Evolutionary conservation across 2,329 filamentous ascomycete species (phyloP), one percentile per base, ranked within the genome.

Genomic region (Tympanopsis confertula): DNA sequence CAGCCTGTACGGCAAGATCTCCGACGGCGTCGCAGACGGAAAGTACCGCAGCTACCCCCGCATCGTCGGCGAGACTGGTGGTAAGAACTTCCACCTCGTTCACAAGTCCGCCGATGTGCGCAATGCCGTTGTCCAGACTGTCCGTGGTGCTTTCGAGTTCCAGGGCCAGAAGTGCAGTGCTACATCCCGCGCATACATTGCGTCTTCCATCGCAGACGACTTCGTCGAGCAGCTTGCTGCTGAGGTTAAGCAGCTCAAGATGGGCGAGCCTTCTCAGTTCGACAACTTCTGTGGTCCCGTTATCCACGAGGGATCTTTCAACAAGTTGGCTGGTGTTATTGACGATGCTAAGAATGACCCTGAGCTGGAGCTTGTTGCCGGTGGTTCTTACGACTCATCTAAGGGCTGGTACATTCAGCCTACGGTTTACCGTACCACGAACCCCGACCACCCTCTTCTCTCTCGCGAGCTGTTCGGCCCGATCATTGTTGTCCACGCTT

Each of bases 81-180:
- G 86, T 56, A 94, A 94, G 75, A 94, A 94, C 69, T 94, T 88
- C 69, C 86, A 93, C 59, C 62, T 94, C 38, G 61, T 94, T 20
- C 86, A 94, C 65, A 65, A 69, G 35, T 79, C 77, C 3, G 86
- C 86, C 28, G 82, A 93, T 48, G 62, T 91, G 36, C 65, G 76
- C 42, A 91, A 89, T 52, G 86, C 86, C 10, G 85, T 74, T 22
- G 69, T 84, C 46, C 82, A 93, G 58, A 91, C 85, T 4, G 74
- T 94, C 20, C 83, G 87, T 39, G 86, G 84, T 35, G 86, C 86
- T 2, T 94, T 93, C 52, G 87, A 94, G 59, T 94, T 79, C 66
- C 85, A 91, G 57, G 86, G 86, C 36, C 86, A 94, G 59, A 94
- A 94, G 62, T 94, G 86, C 69, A 86, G 81, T 49, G 86, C 86